phyloP scores from a whole-genome alignment of 768 basidiomycete genomes.

The Chalciporus pseudorubinellus region DNA sequence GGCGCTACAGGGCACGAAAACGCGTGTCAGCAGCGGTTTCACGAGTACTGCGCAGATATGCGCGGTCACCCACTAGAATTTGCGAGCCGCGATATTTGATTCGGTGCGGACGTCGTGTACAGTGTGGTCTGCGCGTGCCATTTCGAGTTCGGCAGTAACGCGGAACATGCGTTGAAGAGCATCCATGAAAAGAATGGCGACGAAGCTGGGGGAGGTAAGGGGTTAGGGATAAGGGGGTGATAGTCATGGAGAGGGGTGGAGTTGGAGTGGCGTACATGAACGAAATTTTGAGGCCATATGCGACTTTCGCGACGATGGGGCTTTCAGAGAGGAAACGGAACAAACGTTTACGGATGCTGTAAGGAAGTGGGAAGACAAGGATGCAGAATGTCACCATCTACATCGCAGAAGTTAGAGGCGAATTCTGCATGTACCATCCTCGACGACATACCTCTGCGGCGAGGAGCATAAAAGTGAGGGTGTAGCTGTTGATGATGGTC shows the following conservation, averaged over 20 bases:
- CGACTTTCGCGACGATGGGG: conserved; percentile 73
- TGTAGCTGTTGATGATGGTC: conserved; percentile 50
- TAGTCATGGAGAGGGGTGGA: not conserved
- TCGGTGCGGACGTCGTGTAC: conserved; percentile 69
- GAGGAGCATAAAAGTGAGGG: conserved; percentile 77
- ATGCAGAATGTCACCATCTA: conserved; percentile 83
- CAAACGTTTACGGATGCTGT: conserved; percentile 62
- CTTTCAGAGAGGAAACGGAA: conserved; percentile 74
- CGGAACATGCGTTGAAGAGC: conserved; percentile 92
- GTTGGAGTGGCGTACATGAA: conserved; percentile 65
- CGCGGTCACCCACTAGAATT: conserved; percentile 73
- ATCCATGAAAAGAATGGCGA: conserved; percentile 84
- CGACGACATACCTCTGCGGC: conserved; percentile 57
- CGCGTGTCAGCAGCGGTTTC: not conserved
- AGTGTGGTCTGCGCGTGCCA: conserved; percentile 55
- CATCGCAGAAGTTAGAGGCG: not conserved
- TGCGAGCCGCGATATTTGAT: conserved; percentile 85
- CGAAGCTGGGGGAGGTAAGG: conserved; percentile 50
- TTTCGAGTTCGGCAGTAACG: conserved; percentile 66
- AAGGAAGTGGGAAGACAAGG: conserved; percentile 84
- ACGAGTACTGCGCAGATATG: not conserved
- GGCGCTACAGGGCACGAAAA: conserved; percentile 44
- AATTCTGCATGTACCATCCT: no score
- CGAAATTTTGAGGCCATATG: conserved; percentile 89
- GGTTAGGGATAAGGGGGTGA: not conserved